A percentile compares a stretch with the other conserved stretches of the same genome.
These are phyloP conservation scores for Lathyrus oleraceus DNA, from an alignment of 306 rosid species.

Conservation along the genomic window DNA sequence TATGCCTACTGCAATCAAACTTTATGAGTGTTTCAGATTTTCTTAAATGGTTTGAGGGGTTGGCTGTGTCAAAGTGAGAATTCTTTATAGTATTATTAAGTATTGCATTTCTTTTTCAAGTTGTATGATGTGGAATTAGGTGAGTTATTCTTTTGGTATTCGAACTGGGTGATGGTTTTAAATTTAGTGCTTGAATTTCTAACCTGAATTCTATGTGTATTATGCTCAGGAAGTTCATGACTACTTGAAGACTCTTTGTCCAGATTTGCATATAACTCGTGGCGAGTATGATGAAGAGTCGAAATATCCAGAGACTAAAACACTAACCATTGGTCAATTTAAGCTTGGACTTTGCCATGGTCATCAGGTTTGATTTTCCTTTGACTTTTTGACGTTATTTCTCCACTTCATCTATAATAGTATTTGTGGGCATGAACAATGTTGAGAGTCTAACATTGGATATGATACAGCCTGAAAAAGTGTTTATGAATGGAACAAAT, in stretches of 20 bases:
- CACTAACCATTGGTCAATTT: constrained; percentile 95
- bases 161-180: neutral
- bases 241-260: constrained; percentile 96
- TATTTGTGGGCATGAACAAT: constrained; percentile 13
- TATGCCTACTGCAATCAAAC: neutral
- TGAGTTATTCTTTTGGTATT: neutral
- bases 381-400: neutral
- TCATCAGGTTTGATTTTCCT: constrained; percentile 75
- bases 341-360: constrained; percentile 98
- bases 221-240: constrained; percentile 89
- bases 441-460: neutral
- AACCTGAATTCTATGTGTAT: constrained; percentile 4
- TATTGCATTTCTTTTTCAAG: constrained; percentile 10
- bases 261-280: constrained; percentile 87
- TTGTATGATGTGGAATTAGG: constrained; percentile 3
- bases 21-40: neutral
- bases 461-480: neutral
- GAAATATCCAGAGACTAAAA: constrained; percentile 90
- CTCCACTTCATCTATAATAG: constrained; percentile 8
- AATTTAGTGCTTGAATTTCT: constrained; percentile 14
- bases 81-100: neutral
- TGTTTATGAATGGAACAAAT: neutral
- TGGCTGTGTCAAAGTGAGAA: neutral
- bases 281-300: constrained; percentile 96
- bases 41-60: neutral